Conservation (phyloP, 2,329 filamentous ascomycete species). For the Rhynchosporium graminicola region DNA sequence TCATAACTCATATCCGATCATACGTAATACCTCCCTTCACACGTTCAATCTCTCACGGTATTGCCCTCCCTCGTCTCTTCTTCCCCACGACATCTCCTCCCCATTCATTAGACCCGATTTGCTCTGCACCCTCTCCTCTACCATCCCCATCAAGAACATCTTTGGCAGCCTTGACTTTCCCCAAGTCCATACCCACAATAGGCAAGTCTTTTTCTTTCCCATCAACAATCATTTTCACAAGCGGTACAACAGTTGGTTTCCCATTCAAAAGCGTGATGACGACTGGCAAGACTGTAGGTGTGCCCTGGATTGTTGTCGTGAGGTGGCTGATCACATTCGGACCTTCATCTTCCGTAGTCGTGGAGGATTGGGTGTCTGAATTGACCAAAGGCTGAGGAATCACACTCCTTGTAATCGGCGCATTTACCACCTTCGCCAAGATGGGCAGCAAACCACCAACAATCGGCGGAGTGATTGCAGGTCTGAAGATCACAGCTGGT, state of each 20-base stretch:
- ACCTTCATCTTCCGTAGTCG: background rate
- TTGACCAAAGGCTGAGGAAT: background rate
- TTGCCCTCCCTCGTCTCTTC: too few species aligned
- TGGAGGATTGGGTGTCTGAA: background rate
- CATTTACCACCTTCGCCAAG: background rate
- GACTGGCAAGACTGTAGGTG: slow-evolving; percentile 11
- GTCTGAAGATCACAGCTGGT: background rate
- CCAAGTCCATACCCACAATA: slow-evolving; percentile 8
- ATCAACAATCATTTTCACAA: slow-evolving; percentile 15
- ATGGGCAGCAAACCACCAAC: background rate
- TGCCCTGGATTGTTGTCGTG: slow-evolving; percentile 10
- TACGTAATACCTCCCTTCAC: too few species aligned
- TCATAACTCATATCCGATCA: too few species aligned
- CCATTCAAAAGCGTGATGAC: slow-evolving; percentile 15
- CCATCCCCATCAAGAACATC: too few species aligned
- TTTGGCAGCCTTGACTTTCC: too few species aligned
- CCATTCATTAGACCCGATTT: too few species aligned
- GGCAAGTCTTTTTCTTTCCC: slow-evolving; percentile 13
- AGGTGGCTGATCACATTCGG: slow-evolving; percentile 16
- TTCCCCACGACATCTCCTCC: too few species aligned
- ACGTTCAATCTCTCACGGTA: too few species aligned
- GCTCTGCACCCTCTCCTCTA: too few species aligned
- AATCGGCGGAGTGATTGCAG: background rate
- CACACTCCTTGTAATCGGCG: background rate
- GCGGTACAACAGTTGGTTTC: slow-evolving; percentile 13